phyloP scores from a whole-genome alignment of 2,329 filamentous ascomycete genomes.

The Sarocladiaceae sp. region DNA sequence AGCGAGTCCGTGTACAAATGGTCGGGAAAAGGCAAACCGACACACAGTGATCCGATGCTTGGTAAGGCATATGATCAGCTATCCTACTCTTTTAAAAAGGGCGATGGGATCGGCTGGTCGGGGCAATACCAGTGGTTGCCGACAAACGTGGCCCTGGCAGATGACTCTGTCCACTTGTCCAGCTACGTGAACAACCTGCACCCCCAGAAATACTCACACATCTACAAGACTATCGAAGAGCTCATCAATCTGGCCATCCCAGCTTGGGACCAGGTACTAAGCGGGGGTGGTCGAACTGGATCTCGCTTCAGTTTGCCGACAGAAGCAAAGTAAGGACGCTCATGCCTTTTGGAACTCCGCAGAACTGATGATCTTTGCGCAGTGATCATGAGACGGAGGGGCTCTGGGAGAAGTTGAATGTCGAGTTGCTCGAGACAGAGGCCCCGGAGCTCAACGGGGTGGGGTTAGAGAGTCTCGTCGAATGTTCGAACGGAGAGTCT shows the following conservation, averaged over 20 bases:
- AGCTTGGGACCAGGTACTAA: constrained; percentile 42
- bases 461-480: not conserved
- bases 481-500: constrained; percentile 11
- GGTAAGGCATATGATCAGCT: constrained; percentile 3
- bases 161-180: constrained; percentile 27
- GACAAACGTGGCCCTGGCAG: constrained; percentile 31
- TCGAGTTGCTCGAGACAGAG: too few relatives aligned
- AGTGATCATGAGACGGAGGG: not conserved
- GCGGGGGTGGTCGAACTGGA: constrained; percentile 21
- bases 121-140: constrained; percentile 22
- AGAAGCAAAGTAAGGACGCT: constrained; percentile 20
- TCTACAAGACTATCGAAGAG: constrained; percentile 30
- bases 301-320: not conserved
- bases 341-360: constrained; percentile 7
- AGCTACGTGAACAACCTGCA: constrained; percentile 43
- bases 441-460: not conserved
- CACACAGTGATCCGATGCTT: constrained; percentile 6
- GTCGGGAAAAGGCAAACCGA: constrained; percentile 20
- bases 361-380: not conserved
- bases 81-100: not conserved
- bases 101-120: too few relatives aligned
- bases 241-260: constrained; percentile 30
- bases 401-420: not conserved
- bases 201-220: constrained; percentile 21
- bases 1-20: constrained; percentile 18